These are phyloP conservation scores for Hemileia vastatrix DNA, from an alignment of 1,284 basidiomycete species.

Conservation along the genomic window DNA sequence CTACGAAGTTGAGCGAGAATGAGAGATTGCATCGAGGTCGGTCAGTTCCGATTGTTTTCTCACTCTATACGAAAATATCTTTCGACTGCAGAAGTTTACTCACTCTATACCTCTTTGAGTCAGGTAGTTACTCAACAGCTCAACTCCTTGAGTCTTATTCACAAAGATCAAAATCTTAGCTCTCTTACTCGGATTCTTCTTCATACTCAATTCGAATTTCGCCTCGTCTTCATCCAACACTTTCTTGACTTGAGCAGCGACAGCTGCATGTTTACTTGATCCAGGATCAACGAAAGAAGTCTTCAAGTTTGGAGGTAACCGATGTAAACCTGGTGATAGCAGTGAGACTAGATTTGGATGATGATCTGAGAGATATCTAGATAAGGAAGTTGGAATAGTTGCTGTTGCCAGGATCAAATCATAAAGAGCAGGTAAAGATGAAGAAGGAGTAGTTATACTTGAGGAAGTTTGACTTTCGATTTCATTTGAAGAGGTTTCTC, in stretches of 20 bases:
- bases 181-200: constrained; percentile 43
- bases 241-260: constrained; percentile 60
- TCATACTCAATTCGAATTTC: constrained; percentile 29
- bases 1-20: no score
- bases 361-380: constrained; percentile 54
- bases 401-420: constrained; percentile 70
- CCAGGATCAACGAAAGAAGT: constrained; percentile 64
- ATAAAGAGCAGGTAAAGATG: constrained; percentile 44
- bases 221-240: constrained; percentile 64
- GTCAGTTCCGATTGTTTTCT: no score
- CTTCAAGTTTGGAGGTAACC: constrained; percentile 59
- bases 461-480: constrained; percentile 70
- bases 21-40: no score
- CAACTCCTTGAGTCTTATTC: constrained; percentile 61
- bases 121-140: constrained; percentile 54
- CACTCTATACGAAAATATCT: no score
- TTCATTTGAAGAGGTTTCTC: neutral
- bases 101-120: constrained; percentile 55
- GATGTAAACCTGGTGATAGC: constrained; percentile 66
- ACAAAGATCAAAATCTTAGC: constrained; percentile 66
- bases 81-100: no score
- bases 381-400: constrained; percentile 68
- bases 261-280: constrained; percentile 64
- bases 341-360: constrained; percentile 59
- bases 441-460: constrained; percentile 59